phyloP scores from a whole-genome alignment of 345 rosid species.

The Nasturtium officinale region DNA sequence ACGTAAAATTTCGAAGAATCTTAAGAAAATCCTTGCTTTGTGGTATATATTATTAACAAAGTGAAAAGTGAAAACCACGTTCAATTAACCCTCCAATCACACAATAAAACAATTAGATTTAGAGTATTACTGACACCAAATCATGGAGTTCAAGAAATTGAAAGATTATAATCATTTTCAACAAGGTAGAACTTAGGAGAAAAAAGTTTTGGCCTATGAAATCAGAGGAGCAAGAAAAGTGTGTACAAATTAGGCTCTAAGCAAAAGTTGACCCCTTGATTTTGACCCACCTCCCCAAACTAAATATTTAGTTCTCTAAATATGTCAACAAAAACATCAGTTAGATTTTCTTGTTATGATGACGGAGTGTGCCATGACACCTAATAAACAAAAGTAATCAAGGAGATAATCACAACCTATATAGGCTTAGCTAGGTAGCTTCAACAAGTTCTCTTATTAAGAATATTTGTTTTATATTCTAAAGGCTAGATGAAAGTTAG shows the following conservation, averaged over 20 bases:
- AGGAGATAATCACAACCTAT: constrained; percentile 30
- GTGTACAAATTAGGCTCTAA: constrained; percentile 37
- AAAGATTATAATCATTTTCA: constrained; percentile 25
- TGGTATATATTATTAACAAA: constrained; percentile 3
- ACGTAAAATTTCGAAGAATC: not conserved
- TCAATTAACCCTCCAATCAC: not conserved
- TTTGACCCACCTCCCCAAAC: constrained; percentile 30
- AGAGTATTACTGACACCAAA: constrained; percentile 1
- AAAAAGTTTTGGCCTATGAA: constrained; percentile 5
- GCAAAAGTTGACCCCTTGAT: constrained; percentile 28
- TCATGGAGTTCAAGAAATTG: constrained; percentile 1
- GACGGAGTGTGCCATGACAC: constrained; percentile 38
- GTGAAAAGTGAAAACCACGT: constrained; percentile 2
- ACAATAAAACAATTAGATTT: not conserved
- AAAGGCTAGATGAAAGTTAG: constrained; percentile 32
- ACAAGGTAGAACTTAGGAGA: constrained; percentile 20
- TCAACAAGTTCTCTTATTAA: constrained; percentile 34
- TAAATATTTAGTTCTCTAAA: constrained; percentile 15
- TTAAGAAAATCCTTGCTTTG: constrained; percentile 23
- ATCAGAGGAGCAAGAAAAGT: constrained; percentile 9
- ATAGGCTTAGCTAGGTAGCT: constrained; percentile 25
- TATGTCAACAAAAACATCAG: constrained; percentile 39
- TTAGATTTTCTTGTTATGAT: constrained; percentile 39
- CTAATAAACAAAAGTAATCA: constrained; percentile 41
- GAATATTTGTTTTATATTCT: constrained; percentile 21